Evolutionary conservation across 2,329 filamentous ascomycete genomes (phyloP).

Genomic region (Trichoderma sp.): DNA sequence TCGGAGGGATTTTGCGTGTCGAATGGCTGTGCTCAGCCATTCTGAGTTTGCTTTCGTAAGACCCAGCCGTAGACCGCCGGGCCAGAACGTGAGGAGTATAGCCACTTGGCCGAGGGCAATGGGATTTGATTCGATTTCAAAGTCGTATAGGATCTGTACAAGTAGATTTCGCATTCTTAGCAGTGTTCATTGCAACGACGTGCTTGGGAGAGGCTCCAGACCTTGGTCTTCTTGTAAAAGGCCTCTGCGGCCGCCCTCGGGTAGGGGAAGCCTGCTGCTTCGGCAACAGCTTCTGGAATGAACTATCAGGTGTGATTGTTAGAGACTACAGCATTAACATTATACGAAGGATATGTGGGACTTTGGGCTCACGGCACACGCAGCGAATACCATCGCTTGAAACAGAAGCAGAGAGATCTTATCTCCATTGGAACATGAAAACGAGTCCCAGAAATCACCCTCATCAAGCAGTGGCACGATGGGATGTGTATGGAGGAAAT

Average conservation of each 20-base stretch:
- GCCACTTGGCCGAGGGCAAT: constrained; percentile 17
- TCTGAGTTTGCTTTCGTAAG: constrained; percentile 4
- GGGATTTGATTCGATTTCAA: constrained; percentile 21
- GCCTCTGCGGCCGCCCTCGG: constrained; percentile 19
- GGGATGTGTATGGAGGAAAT: constrained; percentile 35
- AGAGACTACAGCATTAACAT: not conserved
- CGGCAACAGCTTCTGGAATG: constrained; percentile 21
- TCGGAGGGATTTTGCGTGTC: constrained; percentile 34
- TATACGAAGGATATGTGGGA: not conserved
- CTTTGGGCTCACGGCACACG: constrained; percentile 29
- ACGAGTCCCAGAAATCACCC: constrained; percentile 32
- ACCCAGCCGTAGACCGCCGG: not conserved
- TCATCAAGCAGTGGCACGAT: constrained; percentile 34
- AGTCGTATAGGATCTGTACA: constrained; percentile 24
- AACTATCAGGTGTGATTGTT: not conserved
- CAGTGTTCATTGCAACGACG: not conserved
- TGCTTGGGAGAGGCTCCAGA: not conserved
- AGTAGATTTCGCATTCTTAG: not conserved
- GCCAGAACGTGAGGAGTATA: constrained; percentile 24
- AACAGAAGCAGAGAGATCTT: constrained; percentile 29
- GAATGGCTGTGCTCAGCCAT: constrained; percentile 21
- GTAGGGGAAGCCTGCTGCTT: constrained; percentile 23
- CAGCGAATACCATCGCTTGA: constrained; percentile 32
- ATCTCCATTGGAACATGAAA: constrained; percentile 27
- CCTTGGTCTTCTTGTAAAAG: constrained; percentile 29